Base-by-base conservation (phyloP, 2,329 filamentous ascomycete species). In the Kalmusia sp. region DNA sequence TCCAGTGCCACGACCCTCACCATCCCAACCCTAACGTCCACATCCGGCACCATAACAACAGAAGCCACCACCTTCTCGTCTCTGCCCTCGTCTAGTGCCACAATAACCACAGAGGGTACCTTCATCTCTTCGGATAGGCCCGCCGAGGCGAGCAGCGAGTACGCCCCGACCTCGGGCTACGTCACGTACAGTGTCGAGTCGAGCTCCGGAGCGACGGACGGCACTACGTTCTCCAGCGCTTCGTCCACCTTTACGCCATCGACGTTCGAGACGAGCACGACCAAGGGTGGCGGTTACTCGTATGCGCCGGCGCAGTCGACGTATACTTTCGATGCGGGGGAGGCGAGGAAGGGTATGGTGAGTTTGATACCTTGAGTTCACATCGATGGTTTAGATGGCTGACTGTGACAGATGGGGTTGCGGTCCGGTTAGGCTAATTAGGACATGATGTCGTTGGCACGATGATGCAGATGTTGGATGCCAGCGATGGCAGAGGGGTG, bases 331-430 rank as follows among this genome's bases (percentile, higher is more conserved):
- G 28, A 34, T 17, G 27, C 12, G 21, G 27, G 28, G 14, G 12
- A 24, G 19, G 41, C 41, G 3, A 45, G 41, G 17, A 45, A 28
- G 17, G 41, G 30, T 6, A 24, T 45, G 41, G 41, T 45, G 30
- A 45, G 41, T 34, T 30, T 6, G 14, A 14, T 3, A 2, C 22
- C 15, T 2, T 22, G 21, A 14, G 8, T 22, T 2, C 6, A 6
- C 9, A 3, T 6, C 24, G 11, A 14, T 11, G 17, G 27, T 28
- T 6, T 28, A 28, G 25, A 45, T 22, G 9, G 31, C 39, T 43
- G n/a, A 43, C 39, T 31, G 25, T 31, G n/a, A 6, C 12, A 43
- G 39, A 12, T 28, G 39, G 39, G n/a, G 4, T 19, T 15, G 39
- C 25, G 28, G 6, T 43, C 31, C 12, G 24, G 25, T 27, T 43